A percentile compares a stretch with the other conserved stretches of the same genome.
Evolutionary conservation across 257 asterid species (phyloP).

Genomic region (Ocimum tenuiflorum): DNA sequence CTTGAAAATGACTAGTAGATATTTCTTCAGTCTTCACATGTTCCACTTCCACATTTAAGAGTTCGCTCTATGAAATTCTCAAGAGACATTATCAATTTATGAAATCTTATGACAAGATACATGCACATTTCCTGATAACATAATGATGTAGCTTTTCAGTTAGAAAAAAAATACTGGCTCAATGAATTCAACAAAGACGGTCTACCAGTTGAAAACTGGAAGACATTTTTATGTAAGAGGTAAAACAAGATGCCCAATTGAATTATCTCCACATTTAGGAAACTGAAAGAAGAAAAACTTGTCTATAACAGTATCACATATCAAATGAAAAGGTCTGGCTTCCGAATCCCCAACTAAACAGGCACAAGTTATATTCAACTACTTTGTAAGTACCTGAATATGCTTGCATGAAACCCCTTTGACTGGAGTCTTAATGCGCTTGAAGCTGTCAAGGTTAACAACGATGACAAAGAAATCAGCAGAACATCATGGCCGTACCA

Average conservation of each 20-base stretch:
- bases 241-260: neutral
- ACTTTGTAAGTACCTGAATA: slow-evolving; percentile 58
- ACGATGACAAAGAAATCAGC: slow-evolving; percentile 1
- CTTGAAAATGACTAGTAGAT: too few species aligned
- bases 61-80: too few species aligned
- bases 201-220: neutral
- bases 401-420: slow-evolving; percentile 90
- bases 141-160: neutral
- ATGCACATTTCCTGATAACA: too few species aligned
- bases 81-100: too few species aligned
- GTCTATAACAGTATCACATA: neutral
- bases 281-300: neutral
- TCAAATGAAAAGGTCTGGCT: neutral
- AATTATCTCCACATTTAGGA: neutral
- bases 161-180: neutral
- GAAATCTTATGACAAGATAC: too few species aligned
- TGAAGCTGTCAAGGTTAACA: slow-evolving; percentile 51
- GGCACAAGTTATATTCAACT: neutral
- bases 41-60: too few species aligned
- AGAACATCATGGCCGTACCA: slow-evolving; percentile 9
- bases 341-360: neutral
- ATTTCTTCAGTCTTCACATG: too few species aligned
- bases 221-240: neutral
- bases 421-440: slow-evolving; percentile 68
- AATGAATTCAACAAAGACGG: neutral